Percentiles rank a stretch among this genome's conserved stretches.
These are phyloP conservation scores for Fusarium illudens DNA, from an alignment of 2,329 filamentous ascomycete species.

Conservation along the genomic window DNA sequence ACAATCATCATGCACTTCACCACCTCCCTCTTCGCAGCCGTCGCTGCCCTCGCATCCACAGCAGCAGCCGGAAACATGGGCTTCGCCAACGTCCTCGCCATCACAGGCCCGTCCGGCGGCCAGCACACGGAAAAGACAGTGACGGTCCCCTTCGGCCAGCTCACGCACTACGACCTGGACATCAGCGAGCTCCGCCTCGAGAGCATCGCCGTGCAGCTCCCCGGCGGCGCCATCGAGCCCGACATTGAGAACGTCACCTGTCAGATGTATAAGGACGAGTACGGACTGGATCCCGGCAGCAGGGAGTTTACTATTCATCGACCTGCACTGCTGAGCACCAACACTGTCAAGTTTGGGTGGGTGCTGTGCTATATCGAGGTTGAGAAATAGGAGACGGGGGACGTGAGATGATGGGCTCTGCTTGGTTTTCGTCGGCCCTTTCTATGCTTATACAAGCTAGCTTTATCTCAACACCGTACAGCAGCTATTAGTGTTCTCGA, in stretches of 20 bases:
- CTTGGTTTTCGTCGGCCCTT: not conserved
- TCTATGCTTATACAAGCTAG: not conserved
- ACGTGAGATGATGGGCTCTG: not conserved
- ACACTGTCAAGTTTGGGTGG: conserved; percentile 30
- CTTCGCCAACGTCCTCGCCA: not conserved
- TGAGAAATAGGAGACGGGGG: not conserved
- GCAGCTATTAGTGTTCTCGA: too few relatives aligned
- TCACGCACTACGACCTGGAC: not conserved
- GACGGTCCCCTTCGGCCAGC: not conserved
- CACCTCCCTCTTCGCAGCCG: not conserved
- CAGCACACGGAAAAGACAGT: not conserved
- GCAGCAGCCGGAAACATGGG: not conserved
- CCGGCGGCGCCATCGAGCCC: not conserved
- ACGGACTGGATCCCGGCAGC: conserved; percentile 19
- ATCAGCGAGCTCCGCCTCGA: not conserved
- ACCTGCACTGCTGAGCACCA: conserved; percentile 19
- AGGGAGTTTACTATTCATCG: conserved; percentile 9
- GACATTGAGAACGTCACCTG: conserved; percentile 13
- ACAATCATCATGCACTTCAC: not conserved
- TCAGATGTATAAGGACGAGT: conserved; percentile 29
- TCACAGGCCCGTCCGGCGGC: not conserved
- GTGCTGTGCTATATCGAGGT: conserved; percentile 23
- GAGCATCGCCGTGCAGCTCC: conserved; percentile 10
- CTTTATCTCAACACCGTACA: too few relatives aligned
- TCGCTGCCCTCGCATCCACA: not conserved